These are phyloP conservation scores for Castanospermum australe DNA, from an alignment of 306 rosid species.

Conservation along the genomic window DNA sequence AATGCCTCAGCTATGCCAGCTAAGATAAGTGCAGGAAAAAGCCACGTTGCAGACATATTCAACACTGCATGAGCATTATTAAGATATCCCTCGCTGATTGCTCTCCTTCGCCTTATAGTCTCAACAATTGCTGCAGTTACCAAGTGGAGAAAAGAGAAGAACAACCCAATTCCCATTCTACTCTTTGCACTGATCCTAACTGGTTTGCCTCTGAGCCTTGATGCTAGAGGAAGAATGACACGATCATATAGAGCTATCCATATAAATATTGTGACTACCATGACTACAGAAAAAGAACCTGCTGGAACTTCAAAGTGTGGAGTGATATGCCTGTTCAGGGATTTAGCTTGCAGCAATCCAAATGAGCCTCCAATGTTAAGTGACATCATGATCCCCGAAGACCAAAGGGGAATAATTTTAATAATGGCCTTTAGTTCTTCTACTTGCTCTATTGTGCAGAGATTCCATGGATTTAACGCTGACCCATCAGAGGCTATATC, in stretches of 20 bases:
- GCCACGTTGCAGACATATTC: slow-evolving; percentile 72
- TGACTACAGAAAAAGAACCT: slow-evolving; percentile 44
- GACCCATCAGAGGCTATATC: slow-evolving; percentile 54
- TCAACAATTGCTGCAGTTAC: slow-evolving; percentile 50
- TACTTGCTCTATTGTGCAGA: slow-evolving; percentile 62
- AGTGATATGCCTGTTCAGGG: slow-evolving; percentile 57
- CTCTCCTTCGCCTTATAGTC: slow-evolving; percentile 37
- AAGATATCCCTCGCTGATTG: slow-evolving; percentile 35
- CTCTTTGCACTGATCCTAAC: slow-evolving; percentile 43
- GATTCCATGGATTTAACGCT: slow-evolving; percentile 63
- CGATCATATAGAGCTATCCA: slow-evolving; percentile 64
- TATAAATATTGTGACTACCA: slow-evolving; percentile 26
- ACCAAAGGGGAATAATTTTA: slow-evolving; percentile 68
- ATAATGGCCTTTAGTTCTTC: slow-evolving; percentile 68
- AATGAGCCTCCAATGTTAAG: slow-evolving; percentile 48
- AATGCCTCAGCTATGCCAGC: slow-evolving; percentile 69
- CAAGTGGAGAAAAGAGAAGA: slow-evolving; percentile 42
- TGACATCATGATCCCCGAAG: slow-evolving; percentile 50
- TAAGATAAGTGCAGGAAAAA: slow-evolving; percentile 52
- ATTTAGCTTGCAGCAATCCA: slow-evolving; percentile 57
- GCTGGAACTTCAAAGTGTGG: slow-evolving; percentile 56
- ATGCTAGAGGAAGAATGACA: slow-evolving; percentile 53
- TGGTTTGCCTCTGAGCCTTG: slow-evolving; percentile 53
- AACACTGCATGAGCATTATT: slow-evolving; percentile 36
- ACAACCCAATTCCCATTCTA: slow-evolving; percentile 62